Percentiles rank a stretch among this genome's conserved stretches.
phyloP scores from a whole-genome alignment of 1,284 basidiomycete genomes.

The Ustilago shanxiensis region DNA sequence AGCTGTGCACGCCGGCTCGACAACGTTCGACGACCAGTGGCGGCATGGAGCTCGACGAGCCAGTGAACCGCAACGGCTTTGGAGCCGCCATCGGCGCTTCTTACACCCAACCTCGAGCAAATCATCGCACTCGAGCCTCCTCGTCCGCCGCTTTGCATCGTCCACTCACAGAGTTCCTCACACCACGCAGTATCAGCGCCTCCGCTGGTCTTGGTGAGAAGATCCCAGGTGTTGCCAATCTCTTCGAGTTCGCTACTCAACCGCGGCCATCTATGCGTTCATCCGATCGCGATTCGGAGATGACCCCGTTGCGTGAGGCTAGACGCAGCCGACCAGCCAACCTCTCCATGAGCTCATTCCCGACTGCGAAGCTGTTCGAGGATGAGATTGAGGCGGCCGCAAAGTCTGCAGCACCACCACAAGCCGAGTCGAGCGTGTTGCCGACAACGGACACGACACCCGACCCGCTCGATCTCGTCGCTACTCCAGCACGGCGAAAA shows the following conservation, averaged over 20 bases:
- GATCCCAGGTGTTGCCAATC: slow-evolving; percentile 47
- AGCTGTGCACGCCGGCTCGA: slow-evolving; percentile 33
- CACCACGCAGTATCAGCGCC: slow-evolving; percentile 54
- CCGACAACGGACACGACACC: slow-evolving; percentile 4
- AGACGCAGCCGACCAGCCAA: slow-evolving; percentile 43
- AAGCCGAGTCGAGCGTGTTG: background rate
- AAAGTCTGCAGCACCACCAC: slow-evolving; percentile 19
- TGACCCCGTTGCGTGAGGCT: slow-evolving; percentile 33
- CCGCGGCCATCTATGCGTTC: slow-evolving; percentile 45
- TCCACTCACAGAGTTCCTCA: slow-evolving; percentile 49
- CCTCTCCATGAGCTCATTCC: slow-evolving; percentile 39
- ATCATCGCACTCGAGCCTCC: slow-evolving; percentile 42
- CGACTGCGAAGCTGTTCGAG: slow-evolving; percentile 51
- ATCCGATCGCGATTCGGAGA: slow-evolving; percentile 24
- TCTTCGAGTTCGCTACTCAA: slow-evolving; percentile 56
- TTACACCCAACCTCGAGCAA: slow-evolving; percentile 19
- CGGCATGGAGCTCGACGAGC: slow-evolving; percentile 28
- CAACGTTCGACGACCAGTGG: slow-evolving; percentile 35
- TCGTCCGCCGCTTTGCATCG: slow-evolving; percentile 47
- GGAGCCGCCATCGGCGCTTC: background rate
- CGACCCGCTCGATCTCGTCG: slow-evolving; percentile 17
- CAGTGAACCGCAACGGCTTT: slow-evolving; percentile 1
- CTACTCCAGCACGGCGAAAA: slow-evolving; percentile 36
- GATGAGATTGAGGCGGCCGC: slow-evolving; percentile 46
- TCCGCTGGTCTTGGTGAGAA: slow-evolving; percentile 50